A percentile compares a stretch with the other conserved stretches of the same genome.
phyloP scores from a whole-genome alignment of 2,329 filamentous ascomycete species.

The Hypoxylon sp. region DNA sequence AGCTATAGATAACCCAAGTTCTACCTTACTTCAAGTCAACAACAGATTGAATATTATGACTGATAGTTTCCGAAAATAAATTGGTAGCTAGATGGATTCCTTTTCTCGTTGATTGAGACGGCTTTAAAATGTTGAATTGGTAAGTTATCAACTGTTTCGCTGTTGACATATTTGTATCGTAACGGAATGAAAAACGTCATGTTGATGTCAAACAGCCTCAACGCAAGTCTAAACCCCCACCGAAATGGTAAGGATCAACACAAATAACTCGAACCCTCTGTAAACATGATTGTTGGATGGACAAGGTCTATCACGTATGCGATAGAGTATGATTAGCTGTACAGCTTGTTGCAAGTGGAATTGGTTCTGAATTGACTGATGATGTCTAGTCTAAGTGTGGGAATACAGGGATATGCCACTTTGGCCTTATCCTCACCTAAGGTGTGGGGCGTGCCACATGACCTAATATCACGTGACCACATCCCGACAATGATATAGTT shows the following conservation, averaged over 20 bases:
- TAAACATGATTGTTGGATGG: too few species aligned
- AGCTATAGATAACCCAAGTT: background rate
- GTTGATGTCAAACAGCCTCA: slow-evolving; percentile 35
- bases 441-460: too few species aligned
- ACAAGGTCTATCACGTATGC: too few species aligned
- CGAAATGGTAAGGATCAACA: slow-evolving; percentile 32
- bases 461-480: too few species aligned
- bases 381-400: too few species aligned
- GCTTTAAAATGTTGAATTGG: background rate
- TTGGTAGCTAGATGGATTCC: slow-evolving; percentile 5
- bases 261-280: background rate
- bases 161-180: slow-evolving; percentile 14
- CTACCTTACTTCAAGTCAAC: background rate
- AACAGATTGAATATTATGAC: background rate
- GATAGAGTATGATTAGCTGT: too few species aligned
- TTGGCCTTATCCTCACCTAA: too few species aligned
- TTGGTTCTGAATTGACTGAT: too few species aligned
- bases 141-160: background rate
- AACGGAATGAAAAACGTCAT: slow-evolving; percentile 40
- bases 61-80: background rate
- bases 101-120: background rate
- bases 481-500: too few species aligned
- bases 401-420: too few species aligned
- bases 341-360: too few species aligned
- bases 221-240: background rate